Base-by-base conservation (phyloP, 805 yeast genomes). In the Saccharomycopsis javanensis region DNA sequence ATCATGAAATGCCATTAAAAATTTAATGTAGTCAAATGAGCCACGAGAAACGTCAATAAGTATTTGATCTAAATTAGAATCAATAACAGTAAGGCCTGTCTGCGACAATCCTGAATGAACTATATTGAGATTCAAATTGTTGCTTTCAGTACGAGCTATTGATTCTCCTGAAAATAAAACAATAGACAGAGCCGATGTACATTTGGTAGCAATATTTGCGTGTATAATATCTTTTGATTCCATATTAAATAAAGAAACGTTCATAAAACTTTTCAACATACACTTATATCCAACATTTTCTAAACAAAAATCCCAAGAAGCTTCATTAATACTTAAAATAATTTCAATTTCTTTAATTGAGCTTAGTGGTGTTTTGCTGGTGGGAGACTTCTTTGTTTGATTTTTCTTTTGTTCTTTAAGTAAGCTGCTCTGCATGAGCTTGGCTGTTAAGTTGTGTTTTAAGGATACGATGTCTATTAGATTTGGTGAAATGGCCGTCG, bases 21-120 rank as follows among this genome's bases (percentile, higher is more conserved):
- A 46, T 15, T 46, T 33, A 6, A 54, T 31, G 34, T 57, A 57
- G 10, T 54, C 57, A n/a, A 15, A 51, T 8, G 60, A 57, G 2
- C 60, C 60, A 23, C 34, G 50, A 6, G 60, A 18, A 13, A 31
- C 13, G 25, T 54, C 57, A 25, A 30, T 10, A 16, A 25, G 11
- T 3, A 54, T 18, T 13, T 50, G 11, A 13, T 37, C 55, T 10
- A 54, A 20, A 18, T 28, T 23, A n/a, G 15, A 23, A 15, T 38
- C 42, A 15, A 50, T 5, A 6, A 57, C 31, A 25, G 37, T 50
- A 13, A 57, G 35, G 13, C 55, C 55, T 5, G 28, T 20, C 10
- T 42, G 3, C 7, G 23, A 23, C n/a, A 13, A 11, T 20, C 27
- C 23, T 3, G 48, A 42, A 20, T 42, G 28, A 11, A 42, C 48